A percentile compares a stretch with the other conserved stretches of the same genome.
Evolutionary conservation across 2,329 filamentous ascomycete species (phyloP).

Genomic region (Calycina herbarum): DNA sequence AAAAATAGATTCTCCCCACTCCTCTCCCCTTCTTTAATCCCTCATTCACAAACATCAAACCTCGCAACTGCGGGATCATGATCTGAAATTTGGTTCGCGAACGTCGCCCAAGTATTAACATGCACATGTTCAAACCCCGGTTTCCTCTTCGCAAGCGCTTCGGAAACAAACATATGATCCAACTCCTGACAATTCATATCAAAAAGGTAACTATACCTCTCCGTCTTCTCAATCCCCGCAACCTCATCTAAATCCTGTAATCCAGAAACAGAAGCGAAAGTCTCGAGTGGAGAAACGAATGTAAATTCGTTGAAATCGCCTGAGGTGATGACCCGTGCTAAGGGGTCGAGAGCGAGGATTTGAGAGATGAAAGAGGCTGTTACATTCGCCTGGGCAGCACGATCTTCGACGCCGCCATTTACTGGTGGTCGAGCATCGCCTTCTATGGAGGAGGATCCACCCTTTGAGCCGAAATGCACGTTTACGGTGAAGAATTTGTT

Average conservation of each 20-base stretch:
- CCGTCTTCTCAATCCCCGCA: slow-evolving; percentile 49
- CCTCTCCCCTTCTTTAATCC: too few relatives aligned
- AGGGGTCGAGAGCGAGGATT: slow-evolving; percentile 56
- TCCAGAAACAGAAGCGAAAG: slow-evolving; percentile 53
- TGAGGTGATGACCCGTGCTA: slow-evolving; percentile 58
- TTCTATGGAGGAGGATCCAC: slow-evolving; percentile 62
- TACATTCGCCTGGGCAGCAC: slow-evolving; percentile 56
- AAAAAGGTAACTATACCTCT: slow-evolving; percentile 71
- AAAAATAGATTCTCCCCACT: too few relatives aligned
- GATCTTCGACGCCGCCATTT: slow-evolving; percentile 61
- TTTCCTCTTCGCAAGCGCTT: slow-evolving; percentile 44
- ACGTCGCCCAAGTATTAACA: slow-evolving; percentile 66
- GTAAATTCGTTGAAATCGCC: slow-evolving; percentile 76
- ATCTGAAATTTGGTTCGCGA: slow-evolving; percentile 59
- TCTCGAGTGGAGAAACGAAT: slow-evolving; percentile 58
- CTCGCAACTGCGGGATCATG: slow-evolving; percentile 68
- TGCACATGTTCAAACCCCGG: slow-evolving; percentile 66
- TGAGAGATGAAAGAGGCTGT: slow-evolving; percentile 58
- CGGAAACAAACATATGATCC: slow-evolving; percentile 64
- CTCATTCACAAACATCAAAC: slow-evolving; percentile 60
- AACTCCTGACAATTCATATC: slow-evolving; percentile 69
- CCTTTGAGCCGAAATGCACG: slow-evolving; percentile 68
- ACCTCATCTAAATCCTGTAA: slow-evolving; percentile 64
- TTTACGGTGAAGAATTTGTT: slow-evolving; percentile 70
- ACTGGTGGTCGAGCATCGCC: slow-evolving; percentile 66